Evolutionary conservation across 345 rosid species (phyloP), one percentile per base, ranked within the genome.

Genomic region (Combretum micranthum): DNA sequence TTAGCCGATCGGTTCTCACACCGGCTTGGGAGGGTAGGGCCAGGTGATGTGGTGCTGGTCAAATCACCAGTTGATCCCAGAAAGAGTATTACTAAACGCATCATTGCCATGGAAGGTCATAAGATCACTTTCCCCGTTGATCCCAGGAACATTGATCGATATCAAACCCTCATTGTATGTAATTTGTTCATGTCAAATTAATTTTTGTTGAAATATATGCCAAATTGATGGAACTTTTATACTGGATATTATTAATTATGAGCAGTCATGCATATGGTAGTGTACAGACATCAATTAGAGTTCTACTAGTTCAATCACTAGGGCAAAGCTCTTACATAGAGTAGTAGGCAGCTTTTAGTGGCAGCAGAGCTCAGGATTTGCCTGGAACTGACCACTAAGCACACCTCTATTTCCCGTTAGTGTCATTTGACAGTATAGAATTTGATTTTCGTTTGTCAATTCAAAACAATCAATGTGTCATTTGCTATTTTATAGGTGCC

Each of bases 1-100:
- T 50, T 84, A 13, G 73, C 83, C 4, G 96, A 87, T 53, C 78
- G 72, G 69, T 42, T 83, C 47, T 85, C 97, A 3, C 94, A 80
- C 60, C 72, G 87, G 45, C 43, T 85, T 18, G 86, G 86, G 46
- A 76, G 71, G 66, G 63, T 87, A 37, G 73, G 80, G 4, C 67
- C 78, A 4, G 97, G 97, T 6, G 96, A 90, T 47, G 62, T 87
- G 60, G 86, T 90, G 6, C 60, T 87, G 64, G 84, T 87, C 72
- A 79, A 78, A 22, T 85, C 94, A 10, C 96, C 91, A 15, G 20
- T 60, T 17, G 83, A 87, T n/a, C 97, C 96, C 9, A 71, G 39
- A 0, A 82, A 65, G 80, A 65, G 63, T 20, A 53, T 87, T 32
- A 78, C 86, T 0, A 90, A 90, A 62, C 83, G 97, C 58, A 52